Evolutionary conservation across 2,329 filamentous ascomycete species (phyloP).

Genomic region (Aspergillus puulaauensis): DNA sequence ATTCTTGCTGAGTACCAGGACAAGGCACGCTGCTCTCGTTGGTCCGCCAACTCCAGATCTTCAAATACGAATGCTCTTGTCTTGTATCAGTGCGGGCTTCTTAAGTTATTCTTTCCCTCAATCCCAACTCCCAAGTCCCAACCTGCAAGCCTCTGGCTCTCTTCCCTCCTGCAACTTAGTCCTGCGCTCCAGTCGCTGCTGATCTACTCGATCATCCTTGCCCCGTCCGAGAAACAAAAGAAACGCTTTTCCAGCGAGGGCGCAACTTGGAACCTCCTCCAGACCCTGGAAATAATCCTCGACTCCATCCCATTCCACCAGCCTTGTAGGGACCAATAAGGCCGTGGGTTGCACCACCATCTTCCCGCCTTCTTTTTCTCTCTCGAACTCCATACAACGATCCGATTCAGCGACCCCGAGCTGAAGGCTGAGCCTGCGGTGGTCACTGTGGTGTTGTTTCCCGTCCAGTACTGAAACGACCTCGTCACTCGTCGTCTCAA

Average conservation of each 20-base stretch:
- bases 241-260: neutral
- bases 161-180: constrained; percentile 13
- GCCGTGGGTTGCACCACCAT: constrained; percentile 19
- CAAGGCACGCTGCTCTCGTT: constrained; percentile 13
- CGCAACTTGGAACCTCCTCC: constrained; percentile 4
- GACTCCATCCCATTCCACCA: constrained; percentile 9
- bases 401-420: neutral
- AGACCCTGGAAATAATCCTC: constrained; percentile 12
- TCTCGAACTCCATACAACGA: neutral
- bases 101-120: constrained; percentile 7
- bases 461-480: constrained; percentile 1
- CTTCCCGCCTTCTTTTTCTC: neutral
- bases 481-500: neutral
- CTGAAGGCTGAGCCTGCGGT: neutral
- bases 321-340: constrained; percentile 24
- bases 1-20: constrained; percentile 4
- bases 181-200: constrained; percentile 7
- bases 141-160: neutral
- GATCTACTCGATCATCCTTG: neutral
- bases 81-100: constrained; percentile 18
- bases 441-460: neutral
- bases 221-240: constrained; percentile 1
- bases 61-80: constrained; percentile 18
- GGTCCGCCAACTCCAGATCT: constrained; percentile 14
- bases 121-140: too few relatives aligned